phyloP scores from a whole-genome alignment of 805 yeast species.

The Ogataea neopini region DNA sequence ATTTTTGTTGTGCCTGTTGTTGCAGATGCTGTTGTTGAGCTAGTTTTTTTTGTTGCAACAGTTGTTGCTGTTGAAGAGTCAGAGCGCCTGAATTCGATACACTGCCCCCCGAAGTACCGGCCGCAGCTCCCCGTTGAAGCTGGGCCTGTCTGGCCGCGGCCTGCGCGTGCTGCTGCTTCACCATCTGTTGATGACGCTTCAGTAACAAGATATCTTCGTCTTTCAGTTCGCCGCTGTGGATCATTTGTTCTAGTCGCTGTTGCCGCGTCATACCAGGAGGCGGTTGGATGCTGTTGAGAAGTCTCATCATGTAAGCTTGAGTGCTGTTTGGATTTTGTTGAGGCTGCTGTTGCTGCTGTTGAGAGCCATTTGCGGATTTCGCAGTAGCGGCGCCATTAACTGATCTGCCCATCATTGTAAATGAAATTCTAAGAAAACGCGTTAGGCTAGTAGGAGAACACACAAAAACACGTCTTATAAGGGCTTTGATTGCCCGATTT shows the following conservation, averaged over 20 bases:
- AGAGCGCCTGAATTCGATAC: background rate
- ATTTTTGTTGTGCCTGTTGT: slow-evolving; percentile 21
- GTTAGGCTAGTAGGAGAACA: background rate
- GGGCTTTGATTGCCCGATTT: background rate
- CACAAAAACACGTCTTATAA: background rate
- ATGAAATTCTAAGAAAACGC: background rate
- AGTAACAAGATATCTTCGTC: slow-evolving; percentile 33
- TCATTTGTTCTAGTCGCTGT: slow-evolving; percentile 35
- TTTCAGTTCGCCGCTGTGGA: slow-evolving; percentile 33
- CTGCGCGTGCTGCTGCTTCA: slow-evolving; percentile 29
- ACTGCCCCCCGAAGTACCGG: background rate
- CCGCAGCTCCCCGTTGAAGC: slow-evolving; percentile 12
- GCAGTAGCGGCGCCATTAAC: slow-evolving; percentile 9
- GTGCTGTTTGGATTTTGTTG: slow-evolving; percentile 11
- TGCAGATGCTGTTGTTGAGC: slow-evolving; percentile 6
- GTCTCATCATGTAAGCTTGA: slow-evolving; percentile 31
- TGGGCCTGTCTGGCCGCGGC: slow-evolving; percentile 24
- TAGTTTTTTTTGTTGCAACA: slow-evolving; percentile 4
- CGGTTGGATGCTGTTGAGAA: slow-evolving; percentile 34
- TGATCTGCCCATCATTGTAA: slow-evolving; percentile 16
- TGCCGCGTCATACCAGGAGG: slow-evolving; percentile 37
- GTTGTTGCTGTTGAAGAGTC: slow-evolving; percentile 2
- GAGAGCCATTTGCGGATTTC: slow-evolving; percentile 5
- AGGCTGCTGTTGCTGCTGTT: background rate
- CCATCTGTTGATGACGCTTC: slow-evolving; percentile 36